A percentile compares a stretch with the other conserved stretches of the same genome.
phyloP scores from a whole-genome alignment of 805 yeast species.

The Kuraishia molischiana region DNA sequence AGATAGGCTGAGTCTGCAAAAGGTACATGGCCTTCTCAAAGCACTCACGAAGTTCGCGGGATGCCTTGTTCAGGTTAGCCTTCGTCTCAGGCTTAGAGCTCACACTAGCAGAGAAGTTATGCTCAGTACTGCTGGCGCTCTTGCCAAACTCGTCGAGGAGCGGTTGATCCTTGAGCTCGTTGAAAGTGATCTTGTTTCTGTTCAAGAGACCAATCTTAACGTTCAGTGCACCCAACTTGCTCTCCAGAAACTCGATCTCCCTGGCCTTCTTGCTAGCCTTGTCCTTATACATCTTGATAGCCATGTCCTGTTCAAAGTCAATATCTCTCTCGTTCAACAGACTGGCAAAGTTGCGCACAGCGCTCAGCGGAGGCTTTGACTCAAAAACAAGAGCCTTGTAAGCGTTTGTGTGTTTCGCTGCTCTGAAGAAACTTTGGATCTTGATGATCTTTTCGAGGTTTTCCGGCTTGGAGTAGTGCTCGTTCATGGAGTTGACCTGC shows the following conservation, averaged over 20 bases:
- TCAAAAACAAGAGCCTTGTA: constrained; percentile 61
- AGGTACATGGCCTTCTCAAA: constrained; percentile 76
- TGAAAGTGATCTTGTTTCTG: constrained; percentile 70
- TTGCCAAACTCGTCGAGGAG: no score
- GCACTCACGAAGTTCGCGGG: constrained; percentile 45
- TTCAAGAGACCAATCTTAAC: constrained; percentile 70
- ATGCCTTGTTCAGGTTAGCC: constrained; percentile 22
- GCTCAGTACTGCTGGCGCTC: constrained; percentile 1
- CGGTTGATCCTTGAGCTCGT: constrained; percentile 43
- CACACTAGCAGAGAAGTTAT: constrained; percentile 10
- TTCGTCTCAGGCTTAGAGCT: background rate
- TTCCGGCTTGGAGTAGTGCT: constrained; percentile 36
- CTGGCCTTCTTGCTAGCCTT: constrained; percentile 61
- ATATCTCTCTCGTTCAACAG: constrained; percentile 62
- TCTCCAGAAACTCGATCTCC: constrained; percentile 62
- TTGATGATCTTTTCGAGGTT: constrained; percentile 53
- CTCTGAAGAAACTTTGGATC: constrained; percentile 68
- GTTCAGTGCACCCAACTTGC: constrained; percentile 65
- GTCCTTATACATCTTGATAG: constrained; percentile 57
- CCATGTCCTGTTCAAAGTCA: constrained; percentile 69
- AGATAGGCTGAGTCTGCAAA: constrained; percentile 74
- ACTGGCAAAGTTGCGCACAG: constrained; percentile 68
- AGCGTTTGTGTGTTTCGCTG: constrained; percentile 58
- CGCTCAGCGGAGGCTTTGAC: constrained; percentile 69
- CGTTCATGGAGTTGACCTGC: constrained; percentile 20